Evolutionary conservation across 2,329 filamentous ascomycete species (phyloP).

Genomic region (Penicillium occitanis): DNA sequence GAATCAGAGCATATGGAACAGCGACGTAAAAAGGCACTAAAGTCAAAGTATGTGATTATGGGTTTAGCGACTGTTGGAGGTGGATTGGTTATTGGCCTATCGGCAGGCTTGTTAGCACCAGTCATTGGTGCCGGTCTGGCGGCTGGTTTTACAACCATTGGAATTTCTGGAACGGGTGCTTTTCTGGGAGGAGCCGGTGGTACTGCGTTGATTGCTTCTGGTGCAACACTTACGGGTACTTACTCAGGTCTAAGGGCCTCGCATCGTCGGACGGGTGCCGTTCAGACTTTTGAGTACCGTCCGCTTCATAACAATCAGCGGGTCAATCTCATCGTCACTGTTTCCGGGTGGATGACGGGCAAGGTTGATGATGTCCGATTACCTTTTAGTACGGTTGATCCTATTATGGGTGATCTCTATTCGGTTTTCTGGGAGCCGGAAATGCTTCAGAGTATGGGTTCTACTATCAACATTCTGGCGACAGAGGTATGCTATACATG

Average conservation of each 20-base stretch:
- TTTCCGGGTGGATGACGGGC: slow-evolving; percentile 98
- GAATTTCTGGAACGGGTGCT: slow-evolving; percentile 80
- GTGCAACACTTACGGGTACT: slow-evolving; percentile 80
- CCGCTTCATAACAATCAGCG: slow-evolving; percentile 97
- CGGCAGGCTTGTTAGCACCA: slow-evolving; percentile 85
- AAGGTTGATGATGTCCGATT: slow-evolving; percentile 95
- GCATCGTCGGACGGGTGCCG: slow-evolving; percentile 82
- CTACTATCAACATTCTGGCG: slow-evolving; percentile 96
- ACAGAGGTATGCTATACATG: slow-evolving; percentile 69
- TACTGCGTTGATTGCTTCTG: slow-evolving; percentile 89
- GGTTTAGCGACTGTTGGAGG: slow-evolving; percentile 94
- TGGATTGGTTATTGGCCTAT: slow-evolving; percentile 90
- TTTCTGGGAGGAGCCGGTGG: slow-evolving; percentile 92
- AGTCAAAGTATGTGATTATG: slow-evolving; percentile 88
- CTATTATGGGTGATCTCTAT: slow-evolving; percentile 97
- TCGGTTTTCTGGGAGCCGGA: slow-evolving; percentile 97
- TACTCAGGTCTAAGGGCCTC: slow-evolving; percentile 84
- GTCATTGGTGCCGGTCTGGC: slow-evolving; percentile 92
- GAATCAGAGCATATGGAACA: slow-evolving; percentile 91
- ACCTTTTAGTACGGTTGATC: slow-evolving; percentile 93
- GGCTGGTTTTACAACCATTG: slow-evolving; percentile 92
- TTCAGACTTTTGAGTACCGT: slow-evolving; percentile 95
- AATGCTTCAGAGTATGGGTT: slow-evolving; percentile 96
- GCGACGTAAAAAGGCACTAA: slow-evolving; percentile 76
- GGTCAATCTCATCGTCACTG: slow-evolving; percentile 90